Evolutionary conservation across 495 filamentous ascomycete genomes (phyloP).

Genomic region (Tuber melanosporum): DNA sequence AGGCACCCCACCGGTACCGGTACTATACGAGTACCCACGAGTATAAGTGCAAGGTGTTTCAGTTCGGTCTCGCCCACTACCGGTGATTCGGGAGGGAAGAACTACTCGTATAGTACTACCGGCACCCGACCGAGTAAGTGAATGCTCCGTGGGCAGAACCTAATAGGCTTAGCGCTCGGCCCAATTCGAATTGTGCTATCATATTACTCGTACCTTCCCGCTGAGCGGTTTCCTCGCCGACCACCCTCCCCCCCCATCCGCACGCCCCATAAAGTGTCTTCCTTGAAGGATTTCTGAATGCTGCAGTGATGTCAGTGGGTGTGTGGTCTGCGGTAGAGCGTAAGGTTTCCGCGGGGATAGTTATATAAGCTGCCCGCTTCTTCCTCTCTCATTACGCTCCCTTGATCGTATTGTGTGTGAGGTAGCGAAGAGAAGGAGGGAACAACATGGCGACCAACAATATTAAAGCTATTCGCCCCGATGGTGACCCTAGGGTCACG

Average conservation of each 20-base stretch:
- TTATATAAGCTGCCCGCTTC: background rate
- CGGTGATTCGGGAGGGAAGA: too few species aligned
- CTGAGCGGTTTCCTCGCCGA: background rate
- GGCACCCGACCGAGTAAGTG: too few species aligned
- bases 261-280: background rate
- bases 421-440: background rate
- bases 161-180: background rate
- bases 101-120: too few species aligned
- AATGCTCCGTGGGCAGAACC: background rate
- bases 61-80: background rate
- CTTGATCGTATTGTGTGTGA: background rate
- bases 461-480: slow-evolving; percentile 37
- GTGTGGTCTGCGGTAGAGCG: too few species aligned
- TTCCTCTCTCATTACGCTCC: background rate
- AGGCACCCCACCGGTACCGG: background rate
- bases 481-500: slow-evolving; percentile 41
- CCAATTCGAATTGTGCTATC: background rate
- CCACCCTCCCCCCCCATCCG: background rate
- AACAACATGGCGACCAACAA: background rate
- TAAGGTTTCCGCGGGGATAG: too few species aligned
- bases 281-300: background rate
- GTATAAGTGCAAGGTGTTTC: background rate
- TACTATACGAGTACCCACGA: too few species aligned
- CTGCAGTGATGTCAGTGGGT: too few species aligned
- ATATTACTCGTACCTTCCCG: background rate